Evolutionary conservation across 441 rosid genomes (phyloP), one percentile per base, ranked within the genome.

Genomic region (Pelargonium fulgidum): DNA sequence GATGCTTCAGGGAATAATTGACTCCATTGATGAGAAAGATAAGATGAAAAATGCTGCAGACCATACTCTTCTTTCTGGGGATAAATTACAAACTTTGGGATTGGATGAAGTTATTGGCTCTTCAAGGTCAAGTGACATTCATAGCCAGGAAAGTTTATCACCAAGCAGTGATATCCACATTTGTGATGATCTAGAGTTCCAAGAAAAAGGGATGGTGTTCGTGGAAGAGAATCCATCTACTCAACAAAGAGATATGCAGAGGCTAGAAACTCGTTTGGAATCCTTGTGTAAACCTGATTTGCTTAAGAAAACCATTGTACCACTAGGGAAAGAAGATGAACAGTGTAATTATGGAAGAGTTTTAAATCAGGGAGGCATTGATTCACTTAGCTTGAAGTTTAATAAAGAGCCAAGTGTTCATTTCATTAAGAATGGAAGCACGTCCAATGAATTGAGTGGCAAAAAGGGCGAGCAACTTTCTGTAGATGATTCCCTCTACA

Each of bases 371-470:
- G 8, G 69, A 76, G 71, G 33, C 41, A 58, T 65, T 66, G 74
- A 63, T 62, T 71, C 65, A 3, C 19, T 3, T 29, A 71, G 72
- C 71, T 73, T 75, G 26, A 78, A 66, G 59, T 74, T 62, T 36
- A 68, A 22, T 56, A 33, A 24, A 48, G 81, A 68, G 68, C 42
- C 56, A 50, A 20, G 7, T 76, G 77, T 80, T 65, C 82, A 77
- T 63, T 88, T 88, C 77, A 78, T 81, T 73, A 78, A 81, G 72
- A 77, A 84, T 7, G 81, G 80, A 56, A 63, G 61, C 29, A 0
- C 36, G 29, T 26, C 67, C n/a, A 36, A 26, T 71, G 79, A 68
- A 64, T 73, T 42, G 22, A 59, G 45, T 71, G 85, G 72, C 41
- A 77, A 74, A 63, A 81, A 66, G 63, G 73, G 69, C 20, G 81